phyloP scores from a whole-genome alignment of 345 rosid species.

The Camelina neglecta region DNA sequence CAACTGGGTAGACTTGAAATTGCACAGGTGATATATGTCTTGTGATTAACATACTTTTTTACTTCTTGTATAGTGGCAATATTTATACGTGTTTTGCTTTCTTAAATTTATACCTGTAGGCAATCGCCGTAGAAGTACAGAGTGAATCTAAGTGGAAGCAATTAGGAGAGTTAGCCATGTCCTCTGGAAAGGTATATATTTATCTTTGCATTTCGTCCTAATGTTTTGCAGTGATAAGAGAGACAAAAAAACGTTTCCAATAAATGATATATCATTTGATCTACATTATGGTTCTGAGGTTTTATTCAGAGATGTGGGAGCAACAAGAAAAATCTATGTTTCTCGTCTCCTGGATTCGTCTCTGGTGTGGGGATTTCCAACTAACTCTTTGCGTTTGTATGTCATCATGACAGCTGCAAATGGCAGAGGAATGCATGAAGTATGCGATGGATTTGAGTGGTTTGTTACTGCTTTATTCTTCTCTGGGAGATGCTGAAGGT shows the following conservation, averaged over 20 bases:
- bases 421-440: constrained; percentile 99
- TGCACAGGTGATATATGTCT: constrained; percentile 68
- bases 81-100: background rate
- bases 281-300: constrained; percentile 14
- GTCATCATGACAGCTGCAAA: constrained; percentile 70
- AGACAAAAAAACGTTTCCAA: constrained; percentile 6
- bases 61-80: background rate
- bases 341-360: constrained; percentile 16
- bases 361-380: background rate
- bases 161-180: constrained; percentile 97
- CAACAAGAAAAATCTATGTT: background rate
- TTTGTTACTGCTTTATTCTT: constrained; percentile 89
- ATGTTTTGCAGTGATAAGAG: constrained; percentile 1
- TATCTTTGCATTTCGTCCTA: constrained; percentile 18
- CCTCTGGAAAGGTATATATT: constrained; percentile 76
- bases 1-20: constrained; percentile 92
- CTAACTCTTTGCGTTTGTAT: constrained; percentile 26
- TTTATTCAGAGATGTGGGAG: background rate
- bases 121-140: constrained; percentile 78
- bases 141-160: constrained; percentile 99
- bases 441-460: constrained; percentile 96
- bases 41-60: constrained; percentile 17
- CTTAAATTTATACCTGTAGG: constrained; percentile 51
- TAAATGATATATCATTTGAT: constrained; percentile 10
- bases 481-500: constrained; percentile 96